Evolutionary conservation across 352 stramenopile genomes (phyloP), one percentile per base, ranked within the genome.

Genomic region (Globisporangium sylvaticum): DNA sequence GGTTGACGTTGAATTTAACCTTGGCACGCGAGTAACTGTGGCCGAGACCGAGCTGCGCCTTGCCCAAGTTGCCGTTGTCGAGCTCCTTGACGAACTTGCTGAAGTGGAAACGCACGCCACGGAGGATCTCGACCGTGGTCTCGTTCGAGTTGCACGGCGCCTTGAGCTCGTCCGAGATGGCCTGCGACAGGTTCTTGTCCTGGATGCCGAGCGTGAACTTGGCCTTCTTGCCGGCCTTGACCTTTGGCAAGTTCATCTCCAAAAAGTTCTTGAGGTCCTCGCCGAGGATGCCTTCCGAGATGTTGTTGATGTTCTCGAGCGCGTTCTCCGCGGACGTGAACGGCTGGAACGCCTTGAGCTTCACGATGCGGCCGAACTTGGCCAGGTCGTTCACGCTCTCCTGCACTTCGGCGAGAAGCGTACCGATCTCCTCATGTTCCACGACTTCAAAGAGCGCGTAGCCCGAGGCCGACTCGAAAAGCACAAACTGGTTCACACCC

Each of bases 1-100:
- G 89, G 78, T 98, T 98, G 60, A 99, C 97, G 83, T 99, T 99
- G 82, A 99, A 99, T 90, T 99, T 99, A 58, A 96, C 89, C 88
- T 99, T 99, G 64, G 89, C 95, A 79, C 98, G 92, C 67, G 97
- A 99, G 86, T 99, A 99, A 55, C 85, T 97, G 92, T 99, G 98
- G 57, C 98, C 98, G 18, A 99, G 88, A 92, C 98, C 98, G 29
- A 99, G 89, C 81, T 99, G 97, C 42, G 98, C 96, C 81, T 99
- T 99, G 78, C 96, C 95, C 24, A 98, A 80, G 60, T 98, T 97
- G 61, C 96, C 97, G 44, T 92, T 84, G 70, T 96, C 94, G 42
- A 99, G 84, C 75, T 98, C 96, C 78, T 99, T 99, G 54, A 99
- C 95, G 73, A 99, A 98, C 48, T 97, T 98, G 73, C 88, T 86